Base-by-base conservation (phyloP, 495 filamentous ascomycete species). In the Penicillium macrosclerotiorum region DNA sequence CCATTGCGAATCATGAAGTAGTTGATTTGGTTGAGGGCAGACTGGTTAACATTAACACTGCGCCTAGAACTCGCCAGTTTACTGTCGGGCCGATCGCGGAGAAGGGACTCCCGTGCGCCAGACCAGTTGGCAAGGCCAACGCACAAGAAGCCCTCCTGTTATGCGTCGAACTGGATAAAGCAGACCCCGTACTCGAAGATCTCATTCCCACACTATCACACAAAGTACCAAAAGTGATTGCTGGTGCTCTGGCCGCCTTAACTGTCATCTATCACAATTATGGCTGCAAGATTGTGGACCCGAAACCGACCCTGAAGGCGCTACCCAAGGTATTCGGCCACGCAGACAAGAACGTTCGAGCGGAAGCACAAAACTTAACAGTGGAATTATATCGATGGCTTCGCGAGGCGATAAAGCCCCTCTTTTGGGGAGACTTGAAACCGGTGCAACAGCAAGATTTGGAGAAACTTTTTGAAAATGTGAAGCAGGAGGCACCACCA, bases 301-400 rank as follows among this genome's bases (percentile, higher is more conserved):
- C 94, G 8, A 99, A 97, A 62, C 88, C 89, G 1, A 83, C 90
- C n/a, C 74, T 99, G 29, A 99, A 97, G 61, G 69, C 79, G 8
- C 71, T 99, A 8, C 91, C 94, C 0, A 96, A 95, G 62, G 84
- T 84, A 14, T 99, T 95, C 54, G 88, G 89, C 11, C 93, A 97
- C 64, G 91, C 94, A 4, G 94, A 99, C 75, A 99, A 99, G 66
- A 97, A 96, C 62, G 94, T 99, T 11, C 85, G 94, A 58, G 90
- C 91, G 1, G 94, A 97, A 67, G 88, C 89, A 20, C 92, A 93
- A 37, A 90, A 86, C 52, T 74, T 99, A 22, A 85, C 90, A 0
- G 91, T 96, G 37, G 94, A 97, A 57, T 80, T 99, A 33, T 99
- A 97, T 67, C 76, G 94, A 63, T 99, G 94, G 94, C 77, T 99